These are phyloP conservation scores for Dendryphion nanum DNA, from an alignment of 2,329 filamentous ascomycete species.

Conservation along the genomic window DNA sequence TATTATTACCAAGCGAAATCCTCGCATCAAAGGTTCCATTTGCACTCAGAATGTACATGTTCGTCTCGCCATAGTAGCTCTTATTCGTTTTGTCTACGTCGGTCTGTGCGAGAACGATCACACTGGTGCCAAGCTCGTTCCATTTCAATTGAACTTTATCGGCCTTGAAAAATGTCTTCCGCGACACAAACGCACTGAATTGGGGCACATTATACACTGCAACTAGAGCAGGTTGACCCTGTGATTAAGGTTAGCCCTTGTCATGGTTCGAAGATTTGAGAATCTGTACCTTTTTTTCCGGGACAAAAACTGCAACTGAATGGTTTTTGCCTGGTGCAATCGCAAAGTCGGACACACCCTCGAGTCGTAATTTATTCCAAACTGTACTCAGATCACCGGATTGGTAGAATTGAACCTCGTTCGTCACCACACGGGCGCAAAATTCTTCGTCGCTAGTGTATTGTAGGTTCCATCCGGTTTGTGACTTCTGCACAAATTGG, in stretches of 20 bases:
- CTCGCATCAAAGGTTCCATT: constrained; percentile 91
- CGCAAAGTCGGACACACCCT: constrained; percentile 87
- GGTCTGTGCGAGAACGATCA: constrained; percentile 94
- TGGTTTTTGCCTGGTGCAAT: constrained; percentile 86
- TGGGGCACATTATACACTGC: constrained; percentile 93
- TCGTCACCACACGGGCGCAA: constrained; percentile 90
- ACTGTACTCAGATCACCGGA: constrained; percentile 80
- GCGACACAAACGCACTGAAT: constrained; percentile 78
- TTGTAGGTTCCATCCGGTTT: constrained; percentile 95
- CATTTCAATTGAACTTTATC: constrained; percentile 99
- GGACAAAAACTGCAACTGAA: constrained; percentile 90
- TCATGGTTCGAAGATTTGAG: constrained; percentile 1
- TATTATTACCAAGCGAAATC: constrained; percentile 72
- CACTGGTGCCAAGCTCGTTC: constrained; percentile 86
- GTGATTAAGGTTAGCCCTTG: constrained; percentile 12
- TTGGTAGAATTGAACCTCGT: constrained; percentile 97
- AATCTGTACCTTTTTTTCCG: constrained; percentile 79
- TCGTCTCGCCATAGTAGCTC: constrained; percentile 99
- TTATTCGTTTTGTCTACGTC: constrained; percentile 98
- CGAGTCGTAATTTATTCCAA: constrained; percentile 93
- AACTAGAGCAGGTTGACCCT: constrained; percentile 91
- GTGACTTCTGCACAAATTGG: constrained; percentile 91
- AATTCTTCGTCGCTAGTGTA: constrained; percentile 92
- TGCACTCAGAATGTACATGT: constrained; percentile 88
- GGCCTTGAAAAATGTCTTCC: constrained; percentile 99